Conservation (phyloP, 129 eudicot genomes). For the Flaveria robusta region DNA sequence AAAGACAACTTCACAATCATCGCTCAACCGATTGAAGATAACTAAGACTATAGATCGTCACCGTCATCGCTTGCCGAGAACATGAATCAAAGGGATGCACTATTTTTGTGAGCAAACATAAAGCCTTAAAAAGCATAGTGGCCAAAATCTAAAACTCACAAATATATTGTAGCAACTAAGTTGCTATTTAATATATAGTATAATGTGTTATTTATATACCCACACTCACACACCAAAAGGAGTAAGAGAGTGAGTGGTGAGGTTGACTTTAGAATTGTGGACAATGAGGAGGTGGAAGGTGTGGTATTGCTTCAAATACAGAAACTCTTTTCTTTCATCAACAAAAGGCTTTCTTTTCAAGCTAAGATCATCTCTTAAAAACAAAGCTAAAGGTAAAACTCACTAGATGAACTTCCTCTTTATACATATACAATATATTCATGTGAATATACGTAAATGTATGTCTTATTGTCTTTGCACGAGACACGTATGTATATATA, state of each 20-base stretch:
- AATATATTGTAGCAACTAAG: no score
- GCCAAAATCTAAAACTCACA: no score
- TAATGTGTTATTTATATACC: neutral
- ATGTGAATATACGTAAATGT: neutral
- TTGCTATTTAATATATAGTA: no score
- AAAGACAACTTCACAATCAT: no score
- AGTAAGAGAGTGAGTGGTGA: conserved; percentile 30
- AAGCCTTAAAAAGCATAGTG: no score
- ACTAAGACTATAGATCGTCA: no score
- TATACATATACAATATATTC: neutral
- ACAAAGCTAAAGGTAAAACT: conserved; percentile 52
- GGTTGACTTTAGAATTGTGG: conserved; percentile 39
- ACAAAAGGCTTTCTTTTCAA: conserved; percentile 47
- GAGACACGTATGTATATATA: no score
- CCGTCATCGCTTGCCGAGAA: no score
- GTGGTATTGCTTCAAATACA: conserved; percentile 50
- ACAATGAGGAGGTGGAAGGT: conserved; percentile 46
- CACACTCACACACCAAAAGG: neutral
- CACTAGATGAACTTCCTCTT: conserved; percentile 9
- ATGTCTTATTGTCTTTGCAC: no score
- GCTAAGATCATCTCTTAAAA: conserved; percentile 51
- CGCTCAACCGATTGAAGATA: no score
- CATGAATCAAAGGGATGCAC: no score
- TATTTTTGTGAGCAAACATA: no score
- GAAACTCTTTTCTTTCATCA: conserved; percentile 45